Evolutionary conservation across 176 grass and related monocot genomes (phyloP), one percentile per base, ranked within the genome.

Genomic region (Alloteropsis semialata): DNA sequence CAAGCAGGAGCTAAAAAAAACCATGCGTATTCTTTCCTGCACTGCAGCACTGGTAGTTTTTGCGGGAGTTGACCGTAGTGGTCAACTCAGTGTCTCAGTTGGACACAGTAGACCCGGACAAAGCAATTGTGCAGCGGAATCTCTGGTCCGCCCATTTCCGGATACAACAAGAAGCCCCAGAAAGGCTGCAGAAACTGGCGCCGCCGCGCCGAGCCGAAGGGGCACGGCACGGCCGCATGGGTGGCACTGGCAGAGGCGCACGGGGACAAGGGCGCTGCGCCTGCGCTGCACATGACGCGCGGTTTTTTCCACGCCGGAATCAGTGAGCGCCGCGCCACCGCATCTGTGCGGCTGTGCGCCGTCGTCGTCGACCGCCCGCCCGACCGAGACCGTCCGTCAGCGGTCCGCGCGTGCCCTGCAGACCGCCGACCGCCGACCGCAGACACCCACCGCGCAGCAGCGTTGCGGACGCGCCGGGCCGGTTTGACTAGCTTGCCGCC

Each of bases 241-340:
- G 65, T 37, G 62, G 9, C 64, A 39, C 6, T 10, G 62, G 63
- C 33, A 38, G 58, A 38, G 58, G 65, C 65, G 68, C 68, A 48
- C 68, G 68, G 68, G 68, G 68, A 71, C 68, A 71, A 8, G 46
- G n/a, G n/a, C n/a, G n/a, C n/a, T n/a, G 66, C 66, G 66, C 66
- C 8, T 46, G 21, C 51, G 19, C 17, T 42, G 37, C 68, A 44
- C 42, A 29, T 46, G 24, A 25, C 24, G 39, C 67, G 5, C 39
- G 38, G 1, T 55, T 46, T 65, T 71, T 46, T 71, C 68, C n/a
- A 71, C 68, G 68, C 67, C 8, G n/a, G n/a, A 70, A 45, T 46
- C 41, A 29, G 41, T 18, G 61, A 27, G 49, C 49, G 14, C 10
- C 10, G n/a, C n/a, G n/a, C n/a, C n/a, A n/a, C 13, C 32, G 29